Conservation (phyloP, 441 rosid species). For the Croton setiger region DNA sequence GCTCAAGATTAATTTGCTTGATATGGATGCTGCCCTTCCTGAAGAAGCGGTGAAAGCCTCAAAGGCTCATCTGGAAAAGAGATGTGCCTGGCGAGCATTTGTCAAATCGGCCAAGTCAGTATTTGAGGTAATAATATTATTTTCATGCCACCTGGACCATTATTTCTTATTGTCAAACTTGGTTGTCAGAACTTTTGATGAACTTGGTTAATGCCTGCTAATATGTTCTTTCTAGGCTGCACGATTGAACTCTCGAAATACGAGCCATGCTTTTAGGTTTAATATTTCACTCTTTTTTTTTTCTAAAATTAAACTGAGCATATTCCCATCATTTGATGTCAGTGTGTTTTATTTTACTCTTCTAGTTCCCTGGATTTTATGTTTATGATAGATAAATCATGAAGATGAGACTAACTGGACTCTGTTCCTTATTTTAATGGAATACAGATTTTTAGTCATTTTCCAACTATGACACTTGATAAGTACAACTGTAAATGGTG, state of each 20-base stretch:
- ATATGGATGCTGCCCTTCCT: constrained; percentile 57
- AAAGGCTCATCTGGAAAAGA: constrained; percentile 29
- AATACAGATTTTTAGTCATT: too few species aligned
- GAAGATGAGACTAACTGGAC: background rate
- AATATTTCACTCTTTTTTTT: background rate
- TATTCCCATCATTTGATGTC: background rate
- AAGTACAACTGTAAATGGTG: background rate
- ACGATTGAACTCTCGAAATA: background rate
- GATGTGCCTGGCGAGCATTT: constrained; percentile 49
- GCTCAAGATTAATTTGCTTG: constrained; percentile 49
- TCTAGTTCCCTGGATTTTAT: background rate
- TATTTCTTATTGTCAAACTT: background rate
- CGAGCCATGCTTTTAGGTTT: background rate
- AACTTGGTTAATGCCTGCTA: background rate
- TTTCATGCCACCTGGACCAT: background rate
- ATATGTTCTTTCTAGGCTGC: background rate
- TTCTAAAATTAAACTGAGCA: too few species aligned
- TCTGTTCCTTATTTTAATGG: background rate
- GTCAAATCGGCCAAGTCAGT: constrained; percentile 50
- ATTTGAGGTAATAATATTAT: constrained; percentile 39
- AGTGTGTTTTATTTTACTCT: background rate
- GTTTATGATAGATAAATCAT: background rate
- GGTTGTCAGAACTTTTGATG: background rate
- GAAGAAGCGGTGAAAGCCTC: constrained; percentile 46
- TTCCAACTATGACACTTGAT: too few species aligned